Evolutionary conservation across 768 basidiomycete species (phyloP).

Genomic region (Cystobasidiopsis lactophilus): DNA sequence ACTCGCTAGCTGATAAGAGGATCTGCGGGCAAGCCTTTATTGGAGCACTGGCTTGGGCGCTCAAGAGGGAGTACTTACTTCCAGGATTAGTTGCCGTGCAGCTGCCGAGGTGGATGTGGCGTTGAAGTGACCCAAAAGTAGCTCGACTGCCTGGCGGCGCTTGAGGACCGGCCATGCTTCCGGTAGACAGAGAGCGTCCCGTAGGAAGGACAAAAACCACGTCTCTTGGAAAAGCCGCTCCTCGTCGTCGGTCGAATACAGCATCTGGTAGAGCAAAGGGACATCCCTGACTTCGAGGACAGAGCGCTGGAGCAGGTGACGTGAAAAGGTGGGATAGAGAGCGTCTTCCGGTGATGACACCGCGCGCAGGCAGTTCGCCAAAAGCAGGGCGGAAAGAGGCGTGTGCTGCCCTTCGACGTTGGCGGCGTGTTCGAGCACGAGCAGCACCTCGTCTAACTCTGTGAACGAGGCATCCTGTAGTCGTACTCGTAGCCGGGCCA

Average conservation of each 20-base stretch:
- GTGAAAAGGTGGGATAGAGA: slow-evolving; percentile 62
- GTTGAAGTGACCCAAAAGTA: too few relatives aligned
- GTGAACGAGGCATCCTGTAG: slow-evolving; percentile 28
- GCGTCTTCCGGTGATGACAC: slow-evolving; percentile 73
- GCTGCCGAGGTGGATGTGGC: too few relatives aligned
- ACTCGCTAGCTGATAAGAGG: too few relatives aligned
- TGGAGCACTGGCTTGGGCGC: too few relatives aligned
- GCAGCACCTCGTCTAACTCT: slow-evolving; percentile 17
- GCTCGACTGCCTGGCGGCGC: too few relatives aligned
- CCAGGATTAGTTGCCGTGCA: too few relatives aligned
- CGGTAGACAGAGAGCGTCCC: slow-evolving; percentile 9
- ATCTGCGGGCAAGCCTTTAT: too few relatives aligned
- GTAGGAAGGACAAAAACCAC: slow-evolving; percentile 16
- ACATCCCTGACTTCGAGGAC: slow-evolving; percentile 60
- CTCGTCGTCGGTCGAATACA: slow-evolving; percentile 32
- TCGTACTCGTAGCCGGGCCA: slow-evolving; percentile 38
- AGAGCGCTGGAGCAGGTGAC: slow-evolving; percentile 76
- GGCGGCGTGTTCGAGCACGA: slow-evolving; percentile 13
- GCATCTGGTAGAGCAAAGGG: slow-evolving; percentile 69
- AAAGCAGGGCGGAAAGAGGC: slow-evolving; percentile 53
- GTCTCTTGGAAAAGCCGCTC: slow-evolving; percentile 6
- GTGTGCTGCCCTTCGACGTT: slow-evolving; percentile 23
- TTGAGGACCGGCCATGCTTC: background rate
- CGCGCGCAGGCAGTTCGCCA: slow-evolving; percentile 57
- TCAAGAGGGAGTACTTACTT: too few relatives aligned